Percentiles rank a stretch among this genome's conserved stretches.
These are phyloP conservation scores for Cyberlindnera lachancei DNA, from an alignment of 805 yeast genomes.

Conservation along the genomic window DNA sequence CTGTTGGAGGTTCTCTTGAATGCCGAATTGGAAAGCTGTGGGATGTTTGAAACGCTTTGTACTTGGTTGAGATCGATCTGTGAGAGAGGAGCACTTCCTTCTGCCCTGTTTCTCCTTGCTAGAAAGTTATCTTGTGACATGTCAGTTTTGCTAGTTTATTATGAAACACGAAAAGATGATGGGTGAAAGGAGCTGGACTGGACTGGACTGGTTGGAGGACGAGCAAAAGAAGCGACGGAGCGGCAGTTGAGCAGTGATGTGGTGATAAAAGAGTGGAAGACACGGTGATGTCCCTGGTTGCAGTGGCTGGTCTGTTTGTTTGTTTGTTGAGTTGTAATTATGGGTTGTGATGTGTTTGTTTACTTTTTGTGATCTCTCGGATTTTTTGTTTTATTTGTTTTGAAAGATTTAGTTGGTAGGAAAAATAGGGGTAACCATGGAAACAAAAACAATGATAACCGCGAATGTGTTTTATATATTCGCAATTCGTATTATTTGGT, in stretches of 20 bases:
- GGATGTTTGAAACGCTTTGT: conserved; percentile 20
- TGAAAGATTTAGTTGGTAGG: neutral
- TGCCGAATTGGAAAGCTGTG: conserved; percentile 19
- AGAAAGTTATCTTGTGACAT: conserved; percentile 22
- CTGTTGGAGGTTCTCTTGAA: conserved; percentile 18
- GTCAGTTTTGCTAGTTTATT: too few relatives aligned
- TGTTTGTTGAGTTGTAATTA: too few relatives aligned
- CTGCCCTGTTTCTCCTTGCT: conserved; percentile 12
- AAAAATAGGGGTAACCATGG: neutral
- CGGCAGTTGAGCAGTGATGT: too few relatives aligned
- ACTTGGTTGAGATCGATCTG: conserved; percentile 21
- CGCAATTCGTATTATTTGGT: neutral
- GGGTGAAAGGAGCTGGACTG: too few relatives aligned
- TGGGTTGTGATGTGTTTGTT: neutral
- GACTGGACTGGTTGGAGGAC: too few relatives aligned
- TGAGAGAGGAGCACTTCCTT: conserved; percentile 14
- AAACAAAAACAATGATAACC: neutral
- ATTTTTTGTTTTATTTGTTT: conserved; percentile 1
- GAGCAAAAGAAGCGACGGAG: too few relatives aligned
- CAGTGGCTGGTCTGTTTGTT: too few relatives aligned
- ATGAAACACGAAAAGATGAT: too few relatives aligned
- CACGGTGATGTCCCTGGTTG: too few relatives aligned
- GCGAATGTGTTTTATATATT: too few relatives aligned
- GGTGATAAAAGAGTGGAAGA: too few relatives aligned
- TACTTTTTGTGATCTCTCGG: neutral